Evolutionary conservation across 1,139 yeast genomes (phyloP).

Genomic region (Hyphopichia buzzinii): DNA sequence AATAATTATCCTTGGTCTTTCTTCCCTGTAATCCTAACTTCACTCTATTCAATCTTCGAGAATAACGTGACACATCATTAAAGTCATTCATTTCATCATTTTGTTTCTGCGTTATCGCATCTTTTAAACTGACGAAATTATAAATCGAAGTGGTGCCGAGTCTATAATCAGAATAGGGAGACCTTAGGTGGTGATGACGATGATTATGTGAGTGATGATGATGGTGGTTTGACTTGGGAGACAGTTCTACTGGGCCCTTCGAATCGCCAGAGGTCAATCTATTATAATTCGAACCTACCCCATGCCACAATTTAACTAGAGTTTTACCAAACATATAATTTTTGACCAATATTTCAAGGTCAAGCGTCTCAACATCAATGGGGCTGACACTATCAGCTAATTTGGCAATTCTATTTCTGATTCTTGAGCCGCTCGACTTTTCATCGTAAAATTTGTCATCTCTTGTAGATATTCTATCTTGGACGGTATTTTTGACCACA

Average conservation of each 20-base stretch:
- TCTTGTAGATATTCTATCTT: slow-evolving; percentile 48
- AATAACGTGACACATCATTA: slow-evolving; percentile 26
- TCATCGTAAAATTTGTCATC: slow-evolving; percentile 24
- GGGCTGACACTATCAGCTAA: slow-evolving; percentile 37
- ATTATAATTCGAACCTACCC: slow-evolving; percentile 9
- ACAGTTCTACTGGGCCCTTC: neutral
- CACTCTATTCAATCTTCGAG: slow-evolving; percentile 38
- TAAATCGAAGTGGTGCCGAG: slow-evolving; percentile 13
- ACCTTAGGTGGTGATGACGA: slow-evolving; percentile 7
- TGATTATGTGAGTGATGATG: slow-evolving; percentile 5
- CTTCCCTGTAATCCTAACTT: slow-evolving; percentile 35
- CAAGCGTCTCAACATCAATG: slow-evolving; percentile 43
- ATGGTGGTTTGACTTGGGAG: neutral
- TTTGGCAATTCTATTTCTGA: slow-evolving; percentile 37
- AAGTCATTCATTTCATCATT: slow-evolving; percentile 5
- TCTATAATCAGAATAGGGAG: neutral
- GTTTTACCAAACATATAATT: slow-evolving; percentile 36
- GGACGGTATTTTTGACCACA: slow-evolving; percentile 72
- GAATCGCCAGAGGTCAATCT: slow-evolving; percentile 1
- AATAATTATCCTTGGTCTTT: neutral
- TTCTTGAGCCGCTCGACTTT: slow-evolving; percentile 27
- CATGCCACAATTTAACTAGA: slow-evolving; percentile 36
- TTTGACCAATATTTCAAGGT: slow-evolving; percentile 34
- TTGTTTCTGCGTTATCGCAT: slow-evolving; percentile 29
- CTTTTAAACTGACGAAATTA: slow-evolving; percentile 36